Base-by-base conservation (phyloP, 2,329 filamentous ascomycete genomes). In the Paracoccidioides lutzii region DNA sequence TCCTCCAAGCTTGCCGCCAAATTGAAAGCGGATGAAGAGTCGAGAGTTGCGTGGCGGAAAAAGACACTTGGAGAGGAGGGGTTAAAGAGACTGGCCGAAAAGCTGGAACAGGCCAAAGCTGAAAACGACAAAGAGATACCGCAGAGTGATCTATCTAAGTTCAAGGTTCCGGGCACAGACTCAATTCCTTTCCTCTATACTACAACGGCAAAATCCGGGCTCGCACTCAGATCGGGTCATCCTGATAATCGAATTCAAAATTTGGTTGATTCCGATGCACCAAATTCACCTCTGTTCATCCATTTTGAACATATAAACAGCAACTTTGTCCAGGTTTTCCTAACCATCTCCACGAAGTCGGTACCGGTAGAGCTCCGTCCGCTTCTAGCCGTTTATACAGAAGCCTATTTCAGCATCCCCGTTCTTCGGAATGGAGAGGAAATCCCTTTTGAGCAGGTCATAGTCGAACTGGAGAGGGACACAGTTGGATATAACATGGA, bases 131-230 rank as follows among this genome's bases (percentile, higher is more conserved):
- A 83, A 63, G 83, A 88, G 6, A 94, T 98, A 56, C 93, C 93
- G 0, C 77, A 82, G 30, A 81, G 87, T 2, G 74, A 96, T n/a
- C 78, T 98, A 12, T 85, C 89, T 58, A 77, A 81, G 54, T 95
- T 94, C 76, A 76, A 81, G 44, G 87, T 97, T 9, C 93, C 93
- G 0, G 80, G 83, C 37, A 88, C 88, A 0, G 87, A 94, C 7
- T 95, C 90, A 0, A 96, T 98, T 52, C 89, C 95, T 67, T 97
- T 98, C 71, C 94, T 96, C 63, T 81, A 90, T 60, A 93, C 90
- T 0, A 83, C 80, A 5, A 94, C 90, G 15, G 93, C 90, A 38
- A 82, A 90, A 32, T 85, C 88, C 49, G 93, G 93, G 35, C 74
- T 83, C 58, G 93, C 90, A 12, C 80, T 83, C 63, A 78, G 81